A percentile compares a stretch with the other conserved stretches of the same genome.
Evolutionary conservation across 106 monocot species (phyloP).

Genomic region (Acorus gramineus): DNA sequence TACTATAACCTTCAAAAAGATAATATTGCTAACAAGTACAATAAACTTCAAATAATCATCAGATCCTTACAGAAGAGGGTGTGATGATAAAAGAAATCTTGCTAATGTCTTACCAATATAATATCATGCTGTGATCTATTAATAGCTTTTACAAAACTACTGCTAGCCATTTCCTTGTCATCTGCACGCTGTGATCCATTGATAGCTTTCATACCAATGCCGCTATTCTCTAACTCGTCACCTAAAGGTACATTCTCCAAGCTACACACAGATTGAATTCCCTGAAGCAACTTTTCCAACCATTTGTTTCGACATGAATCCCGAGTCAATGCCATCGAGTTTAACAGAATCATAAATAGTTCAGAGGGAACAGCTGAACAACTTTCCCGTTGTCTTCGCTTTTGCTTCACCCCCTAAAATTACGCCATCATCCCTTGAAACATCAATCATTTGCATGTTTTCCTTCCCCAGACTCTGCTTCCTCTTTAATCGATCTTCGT

Average conservation of each 20-base stretch:
- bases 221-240: no score
- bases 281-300: slow-evolving; percentile 79
- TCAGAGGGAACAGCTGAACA: slow-evolving; percentile 47
- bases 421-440: slow-evolving; percentile 30
- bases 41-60: no score
- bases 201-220: no score
- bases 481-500: slow-evolving; percentile 18
- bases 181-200: no score
- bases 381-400: slow-evolving; percentile 64
- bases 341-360: slow-evolving; percentile 36
- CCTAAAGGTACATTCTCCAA: slow-evolving; percentile 15
- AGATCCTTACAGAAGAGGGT: no score
- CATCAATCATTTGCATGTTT: slow-evolving; percentile 42
- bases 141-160: no score
- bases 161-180: no score
- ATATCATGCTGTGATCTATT: no score
- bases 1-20: no score
- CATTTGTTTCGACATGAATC: slow-evolving; percentile 71
- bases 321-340: slow-evolving; percentile 65
- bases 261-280: slow-evolving; percentile 39
- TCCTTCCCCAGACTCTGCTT: slow-evolving; percentile 54
- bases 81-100: no score
- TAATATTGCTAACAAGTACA: no score
- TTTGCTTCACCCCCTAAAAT: slow-evolving; percentile 12
- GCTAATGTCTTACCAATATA: no score